phyloP scores from a whole-genome alignment of 2,329 filamentous ascomycete genomes.

The Fusarium brevicatenulatum region DNA sequence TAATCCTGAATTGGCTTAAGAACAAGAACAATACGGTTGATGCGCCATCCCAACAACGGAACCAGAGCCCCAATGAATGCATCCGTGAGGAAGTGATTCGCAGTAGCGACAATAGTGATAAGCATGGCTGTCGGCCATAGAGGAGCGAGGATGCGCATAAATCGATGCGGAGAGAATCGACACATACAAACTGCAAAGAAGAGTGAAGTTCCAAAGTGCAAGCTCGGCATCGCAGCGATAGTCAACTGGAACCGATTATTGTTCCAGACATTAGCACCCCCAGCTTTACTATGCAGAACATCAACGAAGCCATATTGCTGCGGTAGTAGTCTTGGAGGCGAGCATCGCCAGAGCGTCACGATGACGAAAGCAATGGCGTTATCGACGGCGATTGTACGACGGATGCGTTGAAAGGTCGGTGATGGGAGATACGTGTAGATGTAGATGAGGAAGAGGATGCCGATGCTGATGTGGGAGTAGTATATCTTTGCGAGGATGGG shows the following conservation, averaged over 20 bases:
- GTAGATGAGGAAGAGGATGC: conserved; percentile 59
- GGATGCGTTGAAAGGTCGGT: conserved; percentile 52
- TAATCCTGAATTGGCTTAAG: conserved; percentile 46
- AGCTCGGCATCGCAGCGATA: conserved; percentile 60
- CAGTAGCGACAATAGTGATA: conserved; percentile 53
- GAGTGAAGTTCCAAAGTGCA: conserved; percentile 57
- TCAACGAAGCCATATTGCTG: conserved; percentile 59
- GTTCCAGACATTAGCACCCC: conserved; percentile 51
- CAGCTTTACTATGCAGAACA: conserved; percentile 51
- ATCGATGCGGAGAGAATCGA: conserved; percentile 54
- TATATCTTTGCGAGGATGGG: conserved; percentile 54
- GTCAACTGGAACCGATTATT: conserved; percentile 59
- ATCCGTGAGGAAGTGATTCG: conserved; percentile 54
- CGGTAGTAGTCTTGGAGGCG: conserved; percentile 59
- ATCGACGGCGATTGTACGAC: conserved; percentile 59
- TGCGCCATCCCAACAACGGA: conserved; percentile 49
- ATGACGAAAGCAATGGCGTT: conserved; percentile 61
- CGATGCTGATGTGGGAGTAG: conserved; percentile 58
- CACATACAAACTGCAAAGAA: conserved; percentile 50
- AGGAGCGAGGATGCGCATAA: conserved; percentile 50
- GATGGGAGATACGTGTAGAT: conserved; percentile 57
- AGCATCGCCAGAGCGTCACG: conserved; percentile 59
- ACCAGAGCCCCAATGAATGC: conserved; percentile 50
- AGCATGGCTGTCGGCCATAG: conserved; percentile 57
- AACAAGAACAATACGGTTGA: conserved; percentile 41